A percentile compares a stretch with the other conserved stretches of the same genome.
Conservation (phyloP, 331 rosid genomes). For the Saraca asoca region DNA sequence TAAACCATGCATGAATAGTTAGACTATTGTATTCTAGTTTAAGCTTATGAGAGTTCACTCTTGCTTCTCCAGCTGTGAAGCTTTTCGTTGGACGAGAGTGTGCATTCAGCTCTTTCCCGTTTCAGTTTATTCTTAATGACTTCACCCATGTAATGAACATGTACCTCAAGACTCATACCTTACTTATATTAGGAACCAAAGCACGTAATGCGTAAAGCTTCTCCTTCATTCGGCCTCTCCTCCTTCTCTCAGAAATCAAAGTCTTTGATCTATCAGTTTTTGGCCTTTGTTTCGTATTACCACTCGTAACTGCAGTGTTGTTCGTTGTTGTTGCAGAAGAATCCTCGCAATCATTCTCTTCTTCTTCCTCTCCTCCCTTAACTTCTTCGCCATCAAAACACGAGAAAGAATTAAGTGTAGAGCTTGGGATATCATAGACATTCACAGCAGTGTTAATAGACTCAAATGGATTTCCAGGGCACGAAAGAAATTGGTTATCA, state of each 20-base stretch:
- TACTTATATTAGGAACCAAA: constrained; percentile 86
- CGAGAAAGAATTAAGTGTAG: constrained; percentile 49
- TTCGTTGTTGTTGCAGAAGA: constrained; percentile 45
- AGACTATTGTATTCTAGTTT: too few species aligned
- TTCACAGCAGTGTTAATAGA: constrained; percentile 22
- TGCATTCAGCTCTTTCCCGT: too few species aligned
- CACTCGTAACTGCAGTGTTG: constrained; percentile 11
- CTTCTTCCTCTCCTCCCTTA: constrained; percentile 41
- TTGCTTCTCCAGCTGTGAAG: too few species aligned
- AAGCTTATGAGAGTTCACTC: too few species aligned
- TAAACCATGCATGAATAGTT: too few species aligned
- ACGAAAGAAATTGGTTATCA: constrained; percentile 38
- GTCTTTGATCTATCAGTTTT: constrained; percentile 76
- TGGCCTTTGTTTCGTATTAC: constrained; percentile 31
- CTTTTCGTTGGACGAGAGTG: too few species aligned
- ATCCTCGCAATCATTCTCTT: constrained; percentile 41
- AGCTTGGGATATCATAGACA: constrained; percentile 45
- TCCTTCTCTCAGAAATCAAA: constrained; percentile 70
- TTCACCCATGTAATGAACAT: background rate
- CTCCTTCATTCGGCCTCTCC: constrained; percentile 89
- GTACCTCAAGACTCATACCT: constrained; percentile 42
- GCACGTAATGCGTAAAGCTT: constrained; percentile 83
- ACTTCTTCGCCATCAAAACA: constrained; percentile 44
- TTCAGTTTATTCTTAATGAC: too few species aligned
- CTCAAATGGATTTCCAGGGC: constrained; percentile 32